Base-by-base conservation (phyloP, 306 rosid species). In the Fagus crenata region DNA sequence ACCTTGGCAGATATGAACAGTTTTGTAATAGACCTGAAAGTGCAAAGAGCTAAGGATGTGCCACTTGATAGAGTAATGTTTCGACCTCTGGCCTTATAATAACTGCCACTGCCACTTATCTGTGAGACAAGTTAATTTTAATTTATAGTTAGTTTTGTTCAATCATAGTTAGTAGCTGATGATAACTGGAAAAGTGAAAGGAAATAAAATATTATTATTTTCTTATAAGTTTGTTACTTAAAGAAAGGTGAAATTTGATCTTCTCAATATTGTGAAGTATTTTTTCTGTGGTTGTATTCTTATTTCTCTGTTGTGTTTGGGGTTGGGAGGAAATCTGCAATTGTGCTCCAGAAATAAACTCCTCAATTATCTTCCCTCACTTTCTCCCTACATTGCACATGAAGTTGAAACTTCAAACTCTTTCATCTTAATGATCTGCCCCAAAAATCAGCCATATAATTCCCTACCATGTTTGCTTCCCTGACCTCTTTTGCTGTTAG, bases 1-100 rank as follows among this genome's bases (percentile, higher is more conserved):
- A 89, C 84, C 80, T 79, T 85, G 83, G 91, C 97, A 42, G 93
- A 95, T 83, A 86, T 65, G 91, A 88, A 85, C 83, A 80, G 81
- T 77, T 90, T 86, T 37, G 81, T n/a, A 39, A 65, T 87, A 41
- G 89, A 89, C 77, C 85, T 95, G 80, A 82, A 87, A 81, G 89
- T 87, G 68, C 88, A 77, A 73, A 86, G 90, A 83, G 89, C 90
- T 33, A 95, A 92, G 84, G 96, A 92, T 76, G 82, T 92, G 31
- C 92, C 89, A 6, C 97, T 95, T 79, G 85, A 81, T 65, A 88
- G 78, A 82, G 98, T 95, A 92, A 78, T 55, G 42, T 84, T 78
- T 81, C 74, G 59, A 70, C 75, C 64, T 76, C 67, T 7, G 56
- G 55, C 54, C 75, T 81, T 76, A 43, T 56, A 18, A 8, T 28